These are phyloP conservation scores for Cryptococcus sp. DNA, from an alignment of 1,284 basidiomycete genomes.

Conservation along the genomic window DNA sequence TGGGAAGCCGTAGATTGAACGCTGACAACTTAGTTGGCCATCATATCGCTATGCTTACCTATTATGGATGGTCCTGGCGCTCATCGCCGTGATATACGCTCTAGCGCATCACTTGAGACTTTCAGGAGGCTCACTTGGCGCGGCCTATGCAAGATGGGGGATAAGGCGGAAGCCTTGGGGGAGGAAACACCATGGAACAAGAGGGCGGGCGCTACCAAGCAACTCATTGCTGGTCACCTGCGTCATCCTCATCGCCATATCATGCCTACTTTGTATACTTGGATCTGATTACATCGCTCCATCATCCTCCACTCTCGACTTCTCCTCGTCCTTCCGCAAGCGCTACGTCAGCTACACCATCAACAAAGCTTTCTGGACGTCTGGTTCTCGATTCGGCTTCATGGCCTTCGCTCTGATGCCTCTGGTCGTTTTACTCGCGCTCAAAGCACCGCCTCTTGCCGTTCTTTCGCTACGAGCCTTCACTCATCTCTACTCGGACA, in stretches of 20 bases:
- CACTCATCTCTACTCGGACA: conserved; percentile 73
- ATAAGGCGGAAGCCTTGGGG: conserved; percentile 37
- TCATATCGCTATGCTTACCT: conserved; percentile 50
- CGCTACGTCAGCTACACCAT: conserved; percentile 63
- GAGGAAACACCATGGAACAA: conserved; percentile 31
- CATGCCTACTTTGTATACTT: conserved; percentile 60
- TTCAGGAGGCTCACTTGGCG: conserved; percentile 40
- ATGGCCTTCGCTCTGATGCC: conserved; percentile 78
- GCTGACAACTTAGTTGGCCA: conserved; percentile 28
- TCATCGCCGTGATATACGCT: conserved; percentile 37
- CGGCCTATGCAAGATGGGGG: conserved; percentile 41
- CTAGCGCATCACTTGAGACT: conserved; percentile 47
- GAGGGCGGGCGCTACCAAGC: conserved; percentile 62
- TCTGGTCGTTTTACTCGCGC: conserved; percentile 71
- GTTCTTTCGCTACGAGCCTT: conserved; percentile 71
- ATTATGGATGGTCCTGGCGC: conserved; percentile 44
- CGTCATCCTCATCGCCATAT: conserved; percentile 54
- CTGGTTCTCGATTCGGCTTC: conserved; percentile 69
- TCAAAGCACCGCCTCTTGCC: conserved; percentile 80
- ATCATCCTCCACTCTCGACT: conserved; percentile 57
- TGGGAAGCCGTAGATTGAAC: neutral
- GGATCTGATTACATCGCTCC: conserved; percentile 77
- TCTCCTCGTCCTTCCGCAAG: conserved; percentile 35
- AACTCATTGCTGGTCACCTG: conserved; percentile 64
- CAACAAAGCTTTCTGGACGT: conserved; percentile 74